Conservation (phyloP, 1,284 basidiomycete genomes). For the Trichosporon sp. region DNA sequence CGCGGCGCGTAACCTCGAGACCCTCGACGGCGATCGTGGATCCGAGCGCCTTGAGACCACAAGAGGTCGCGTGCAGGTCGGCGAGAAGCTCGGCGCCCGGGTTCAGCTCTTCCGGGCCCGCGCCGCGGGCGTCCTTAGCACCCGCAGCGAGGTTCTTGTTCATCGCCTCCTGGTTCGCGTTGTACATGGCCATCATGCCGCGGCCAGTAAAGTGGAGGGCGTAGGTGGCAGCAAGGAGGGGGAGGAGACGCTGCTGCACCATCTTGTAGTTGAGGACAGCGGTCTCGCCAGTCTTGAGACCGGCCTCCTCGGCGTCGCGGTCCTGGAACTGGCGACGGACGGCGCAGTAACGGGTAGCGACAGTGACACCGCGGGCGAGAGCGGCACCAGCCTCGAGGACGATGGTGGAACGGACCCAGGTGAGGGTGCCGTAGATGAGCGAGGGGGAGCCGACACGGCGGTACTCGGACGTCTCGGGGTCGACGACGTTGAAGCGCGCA, state of each 20-base stretch:
- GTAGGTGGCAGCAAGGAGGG: slow-evolving; percentile 62
- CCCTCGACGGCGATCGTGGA: slow-evolving; percentile 60
- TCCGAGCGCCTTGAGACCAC: slow-evolving; percentile 39
- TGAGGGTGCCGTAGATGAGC: slow-evolving; percentile 63
- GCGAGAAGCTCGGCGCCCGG: slow-evolving; percentile 32
- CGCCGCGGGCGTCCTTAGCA: slow-evolving; percentile 19
- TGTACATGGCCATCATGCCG: slow-evolving; percentile 57
- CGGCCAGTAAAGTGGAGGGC: slow-evolving; percentile 63
- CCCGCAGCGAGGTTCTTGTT: slow-evolving; percentile 30
- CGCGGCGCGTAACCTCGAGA: slow-evolving; percentile 61
- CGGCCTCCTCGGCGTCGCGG: slow-evolving; percentile 55
- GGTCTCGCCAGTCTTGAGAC: slow-evolving; percentile 55
- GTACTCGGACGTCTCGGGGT: slow-evolving; percentile 56
- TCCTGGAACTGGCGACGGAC: slow-evolving; percentile 61
- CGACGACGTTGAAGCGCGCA: slow-evolving; percentile 63
- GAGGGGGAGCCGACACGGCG: slow-evolving; percentile 59
- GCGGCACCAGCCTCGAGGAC: slow-evolving; percentile 62
- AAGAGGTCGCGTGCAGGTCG: slow-evolving; percentile 33
- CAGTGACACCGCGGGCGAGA: slow-evolving; percentile 62
- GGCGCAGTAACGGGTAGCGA: slow-evolving; percentile 61
- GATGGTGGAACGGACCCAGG: slow-evolving; percentile 62
- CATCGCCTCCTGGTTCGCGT: slow-evolving; percentile 34
- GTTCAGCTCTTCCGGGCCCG: slow-evolving; percentile 34
- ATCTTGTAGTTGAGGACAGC: slow-evolving; percentile 65
- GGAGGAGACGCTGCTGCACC: slow-evolving; percentile 63